A percentile compares a stretch with the other conserved stretches of the same genome.
Evolutionary conservation across 2,329 filamentous ascomycete species (phyloP).

Genomic region (Teratosphaeria pseudoeucalypti): DNA sequence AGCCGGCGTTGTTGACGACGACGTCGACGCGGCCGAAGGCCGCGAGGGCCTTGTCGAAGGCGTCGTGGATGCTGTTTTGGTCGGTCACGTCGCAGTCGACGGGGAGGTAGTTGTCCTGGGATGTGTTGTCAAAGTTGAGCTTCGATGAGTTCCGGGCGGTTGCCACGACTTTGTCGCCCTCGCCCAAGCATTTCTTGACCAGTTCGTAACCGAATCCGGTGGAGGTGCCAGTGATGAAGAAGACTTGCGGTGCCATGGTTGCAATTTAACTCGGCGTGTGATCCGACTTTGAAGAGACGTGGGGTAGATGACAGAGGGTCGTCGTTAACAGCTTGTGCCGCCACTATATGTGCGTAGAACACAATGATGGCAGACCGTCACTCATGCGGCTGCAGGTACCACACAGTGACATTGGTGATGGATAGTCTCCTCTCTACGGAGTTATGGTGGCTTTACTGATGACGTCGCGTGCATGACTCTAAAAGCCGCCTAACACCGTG

Average conservation of each 20-base stretch:
- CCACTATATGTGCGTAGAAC: not conserved
- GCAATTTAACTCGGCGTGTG: not conserved
- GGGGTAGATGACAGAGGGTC: not conserved
- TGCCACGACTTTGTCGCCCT: slow-evolving; percentile 36
- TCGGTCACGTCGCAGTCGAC: slow-evolving; percentile 43
- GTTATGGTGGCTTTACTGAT: not conserved
- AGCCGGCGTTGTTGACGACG: slow-evolving; percentile 51
- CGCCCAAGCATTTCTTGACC: slow-evolving; percentile 32
- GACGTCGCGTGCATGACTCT: not conserved
- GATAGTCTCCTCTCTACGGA: too few relatives aligned
- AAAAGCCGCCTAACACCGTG: not conserved
- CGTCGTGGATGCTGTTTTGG: slow-evolving; percentile 33
- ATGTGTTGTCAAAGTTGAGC: slow-evolving; percentile 28
- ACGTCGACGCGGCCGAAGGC: slow-evolving; percentile 49
- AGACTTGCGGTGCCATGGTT: slow-evolving; percentile 34
- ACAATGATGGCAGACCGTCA: not conserved
- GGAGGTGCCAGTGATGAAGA: slow-evolving; percentile 38
- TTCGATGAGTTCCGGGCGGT: slow-evolving; percentile 38
- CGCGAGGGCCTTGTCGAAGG: slow-evolving; percentile 34
- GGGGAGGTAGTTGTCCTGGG: slow-evolving; percentile 39
- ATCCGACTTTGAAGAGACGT: not conserved
- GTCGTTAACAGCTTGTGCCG: not conserved
- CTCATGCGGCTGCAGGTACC: not conserved
- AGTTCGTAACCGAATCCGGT: slow-evolving; percentile 38
- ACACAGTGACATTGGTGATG: not conserved